These are phyloP conservation scores for Colletotrichum tamarilloi DNA, from an alignment of 2,329 filamentous ascomycete species.

Conservation along the genomic window DNA sequence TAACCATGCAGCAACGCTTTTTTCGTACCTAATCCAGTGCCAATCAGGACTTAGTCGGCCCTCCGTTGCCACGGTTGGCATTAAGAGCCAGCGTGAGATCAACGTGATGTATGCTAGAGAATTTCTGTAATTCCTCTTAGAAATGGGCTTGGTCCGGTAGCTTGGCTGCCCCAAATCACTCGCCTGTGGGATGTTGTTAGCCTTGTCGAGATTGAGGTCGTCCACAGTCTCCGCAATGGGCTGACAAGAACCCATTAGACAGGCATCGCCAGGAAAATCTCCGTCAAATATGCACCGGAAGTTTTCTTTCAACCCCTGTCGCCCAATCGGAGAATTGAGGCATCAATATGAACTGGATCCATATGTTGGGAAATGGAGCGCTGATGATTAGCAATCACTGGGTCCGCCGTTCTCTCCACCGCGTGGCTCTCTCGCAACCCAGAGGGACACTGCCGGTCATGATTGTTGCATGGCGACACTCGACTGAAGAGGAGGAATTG, in stretches of 20 bases:
- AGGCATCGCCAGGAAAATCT: constrained; percentile 30
- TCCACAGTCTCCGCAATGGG: constrained; percentile 21
- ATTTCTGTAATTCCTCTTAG: neutral
- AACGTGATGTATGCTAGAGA: neutral
- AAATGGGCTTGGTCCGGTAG: neutral
- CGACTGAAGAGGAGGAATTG: neutral
- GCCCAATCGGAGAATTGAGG: constrained; percentile 34
- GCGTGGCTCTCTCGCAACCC: neutral
- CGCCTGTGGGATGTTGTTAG: neutral
- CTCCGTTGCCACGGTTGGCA: neutral
- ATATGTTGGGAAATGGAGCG: constrained; percentile 26
- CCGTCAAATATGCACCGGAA: constrained; percentile 33
- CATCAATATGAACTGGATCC: constrained; percentile 21
- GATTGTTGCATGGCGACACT: neutral
- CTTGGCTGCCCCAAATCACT: neutral
- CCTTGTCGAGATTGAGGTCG: constrained; percentile 14
- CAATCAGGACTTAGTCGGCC: neutral
- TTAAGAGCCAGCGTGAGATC: neutral
- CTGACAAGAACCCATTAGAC: constrained; percentile 24
- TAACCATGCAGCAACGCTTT: constrained; percentile 19
- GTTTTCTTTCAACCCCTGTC: constrained; percentile 24
- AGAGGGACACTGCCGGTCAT: neutral
- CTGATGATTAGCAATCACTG: neutral
- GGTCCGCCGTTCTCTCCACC: constrained; percentile 28
- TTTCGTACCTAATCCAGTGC: constrained; percentile 1